Evolutionary conservation across 768 basidiomycete genomes (phyloP), one percentile per base, ranked within the genome.

Genomic region (Ramaria sp.): DNA sequence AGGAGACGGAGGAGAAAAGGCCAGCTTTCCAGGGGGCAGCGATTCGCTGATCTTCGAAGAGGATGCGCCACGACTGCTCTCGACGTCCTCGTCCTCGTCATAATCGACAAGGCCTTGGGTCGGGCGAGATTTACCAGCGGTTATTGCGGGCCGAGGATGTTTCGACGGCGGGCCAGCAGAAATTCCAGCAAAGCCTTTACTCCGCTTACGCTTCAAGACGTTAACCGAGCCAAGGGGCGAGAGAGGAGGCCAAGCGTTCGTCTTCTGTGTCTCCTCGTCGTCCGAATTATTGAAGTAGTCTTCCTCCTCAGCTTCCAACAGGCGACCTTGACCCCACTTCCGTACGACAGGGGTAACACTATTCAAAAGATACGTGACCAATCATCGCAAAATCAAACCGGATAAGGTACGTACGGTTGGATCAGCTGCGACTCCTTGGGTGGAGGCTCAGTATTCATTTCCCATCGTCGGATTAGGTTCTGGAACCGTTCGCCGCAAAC

Each of bases 221-320:
- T 65, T 70, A 54, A 71, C 70, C 50, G 54, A 59, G 25, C 67
- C 64, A 45, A 65, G 66, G 47, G 65, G 60, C 60, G 25, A 58
- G 54, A 52, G 61, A 51, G 44, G 55, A 38, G 34, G 56, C 63
- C 48, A 65, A 62, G 18, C 67, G 65, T 32, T 68, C 20, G 56
- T 61, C 63, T 20, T 68, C 75, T 16, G 75, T 73, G 32, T 75
- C 71, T 60, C 66, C 38, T 92, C 92, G 41, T 91, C 88, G 58
- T 92, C 90, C 38, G 88, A 88, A 27, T 72, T 77, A 61, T 94
- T 91, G 77, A 96, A 97, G 71, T 96, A 98, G 56, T 85, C 79
- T 66, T 98, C 94, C 66, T 98, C 94, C 57, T 88, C 86, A 5
- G 74, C 74, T 59, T 89, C 88, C 55, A 82, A 66, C 32, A 69